Conservation (phyloP, 495 filamentous ascomycete species). For the Parmelia sp. region DNA sequence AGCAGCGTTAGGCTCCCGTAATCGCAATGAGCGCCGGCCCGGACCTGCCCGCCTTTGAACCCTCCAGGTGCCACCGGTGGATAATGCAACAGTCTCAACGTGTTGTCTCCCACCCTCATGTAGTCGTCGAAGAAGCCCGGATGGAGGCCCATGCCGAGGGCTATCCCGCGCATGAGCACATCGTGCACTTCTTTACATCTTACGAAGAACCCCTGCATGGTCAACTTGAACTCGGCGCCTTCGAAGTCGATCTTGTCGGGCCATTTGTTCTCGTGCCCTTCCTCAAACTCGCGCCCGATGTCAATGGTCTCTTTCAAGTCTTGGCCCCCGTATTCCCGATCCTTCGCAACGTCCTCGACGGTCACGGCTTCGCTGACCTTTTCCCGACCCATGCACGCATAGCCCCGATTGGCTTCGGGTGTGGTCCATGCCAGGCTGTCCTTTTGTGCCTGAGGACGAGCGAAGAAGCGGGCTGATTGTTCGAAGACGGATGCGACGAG, state of each 20-base stretch:
- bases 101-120: slow-evolving; percentile 73
- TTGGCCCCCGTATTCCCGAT: slow-evolving; percentile 50
- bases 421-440: slow-evolving; percentile 63
- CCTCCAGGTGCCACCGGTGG: slow-evolving; percentile 60
- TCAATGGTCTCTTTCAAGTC: slow-evolving; percentile 84
- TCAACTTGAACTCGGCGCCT: slow-evolving; percentile 58
- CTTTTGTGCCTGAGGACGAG: slow-evolving; percentile 62
- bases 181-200: slow-evolving; percentile 69
- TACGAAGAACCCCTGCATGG: slow-evolving; percentile 67
- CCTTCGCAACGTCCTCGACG: slow-evolving; percentile 49
- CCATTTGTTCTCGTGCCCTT: slow-evolving; percentile 71
- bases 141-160: slow-evolving; percentile 70
- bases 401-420: slow-evolving; percentile 71
- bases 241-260: slow-evolving; percentile 48
- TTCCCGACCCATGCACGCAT: slow-evolving; percentile 68
- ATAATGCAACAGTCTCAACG: slow-evolving; percentile 82
- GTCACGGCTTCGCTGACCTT: slow-evolving; percentile 61
- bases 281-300: slow-evolving; percentile 69
- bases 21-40: slow-evolving; percentile 82
- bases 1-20: slow-evolving; percentile 84
- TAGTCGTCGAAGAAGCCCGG: slow-evolving; percentile 71
- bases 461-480: slow-evolving; percentile 72
- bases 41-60: slow-evolving; percentile 69
- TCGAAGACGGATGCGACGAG: slow-evolving; percentile 58
- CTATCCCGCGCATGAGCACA: slow-evolving; percentile 82